These are phyloP conservation scores for Raddia guianensis DNA, from an alignment of 176 grass and related monocot species.

Conservation along the genomic window DNA sequence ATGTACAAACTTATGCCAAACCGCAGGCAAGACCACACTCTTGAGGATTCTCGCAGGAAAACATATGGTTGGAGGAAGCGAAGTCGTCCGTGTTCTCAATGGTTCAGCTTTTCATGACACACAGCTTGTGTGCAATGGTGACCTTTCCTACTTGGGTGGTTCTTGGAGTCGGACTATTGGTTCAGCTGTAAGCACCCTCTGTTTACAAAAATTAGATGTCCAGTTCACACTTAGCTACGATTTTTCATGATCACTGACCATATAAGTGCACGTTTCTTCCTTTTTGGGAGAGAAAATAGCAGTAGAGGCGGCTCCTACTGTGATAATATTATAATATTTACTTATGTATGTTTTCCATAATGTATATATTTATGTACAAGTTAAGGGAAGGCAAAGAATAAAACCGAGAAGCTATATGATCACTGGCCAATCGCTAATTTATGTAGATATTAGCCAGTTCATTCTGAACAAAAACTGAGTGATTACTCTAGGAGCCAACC, in stretches of 20 bases:
- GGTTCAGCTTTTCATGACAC: conserved; percentile 97
- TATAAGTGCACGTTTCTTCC: not conserved
- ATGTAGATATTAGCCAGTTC: too few relatives aligned
- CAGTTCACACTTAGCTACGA: not conserved
- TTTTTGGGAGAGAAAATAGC: too few relatives aligned
- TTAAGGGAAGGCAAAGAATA: too few relatives aligned
- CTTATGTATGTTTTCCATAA: too few relatives aligned
- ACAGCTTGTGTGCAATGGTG: conserved; percentile 78
- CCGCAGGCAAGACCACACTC: conserved; percentile 92
- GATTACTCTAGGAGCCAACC: too few relatives aligned
- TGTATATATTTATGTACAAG: too few relatives aligned
- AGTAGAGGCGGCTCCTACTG: too few relatives aligned
- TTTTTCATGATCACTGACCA: not conserved
- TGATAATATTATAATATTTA: too few relatives aligned
- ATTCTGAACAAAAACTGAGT: too few relatives aligned
- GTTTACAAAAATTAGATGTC: conserved; percentile 15
- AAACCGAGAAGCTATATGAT: too few relatives aligned
- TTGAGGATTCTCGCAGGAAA: conserved; percentile 96
- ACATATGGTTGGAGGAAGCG: conserved; percentile 96
- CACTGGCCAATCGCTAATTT: too few relatives aligned
- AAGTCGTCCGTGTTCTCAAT: conserved; percentile 86
- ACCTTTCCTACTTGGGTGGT: conserved; percentile 84
- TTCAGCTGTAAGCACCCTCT: conserved; percentile 66
- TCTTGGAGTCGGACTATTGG: conserved; percentile 94
- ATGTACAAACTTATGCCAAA: conserved; percentile 32